Conservation (phyloP, 495 filamentous ascomycete species). For the Xylaria longipes region DNA sequence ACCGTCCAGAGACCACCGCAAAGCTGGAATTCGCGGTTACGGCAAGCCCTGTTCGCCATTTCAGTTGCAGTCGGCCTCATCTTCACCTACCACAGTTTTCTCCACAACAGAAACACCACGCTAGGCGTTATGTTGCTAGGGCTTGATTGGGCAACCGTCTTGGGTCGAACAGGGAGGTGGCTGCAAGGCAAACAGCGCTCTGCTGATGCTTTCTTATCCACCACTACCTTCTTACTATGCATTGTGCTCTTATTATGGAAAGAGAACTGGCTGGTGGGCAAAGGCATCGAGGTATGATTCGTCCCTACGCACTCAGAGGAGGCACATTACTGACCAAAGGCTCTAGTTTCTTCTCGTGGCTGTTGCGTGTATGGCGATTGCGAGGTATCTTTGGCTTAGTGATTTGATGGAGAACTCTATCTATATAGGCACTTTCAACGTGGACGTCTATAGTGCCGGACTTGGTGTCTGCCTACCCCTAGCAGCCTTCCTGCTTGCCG, state of each 20-base stretch:
- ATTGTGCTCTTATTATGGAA: slow-evolving; percentile 18
- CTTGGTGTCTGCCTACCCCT: slow-evolving; percentile 21
- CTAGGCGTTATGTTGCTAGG: slow-evolving; percentile 23
- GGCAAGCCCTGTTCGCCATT: slow-evolving; percentile 21
- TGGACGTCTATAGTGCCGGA: slow-evolving; percentile 19
- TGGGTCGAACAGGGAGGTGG: slow-evolving; percentile 21
- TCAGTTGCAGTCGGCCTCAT: slow-evolving; percentile 19
- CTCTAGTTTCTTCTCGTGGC: slow-evolving; percentile 23
- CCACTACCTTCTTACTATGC: slow-evolving; percentile 18
- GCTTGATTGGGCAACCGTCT: slow-evolving; percentile 15
- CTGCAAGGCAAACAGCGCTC: slow-evolving; percentile 14
- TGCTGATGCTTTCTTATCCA: slow-evolving; percentile 14
- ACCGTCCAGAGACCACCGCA: slow-evolving; percentile 12
- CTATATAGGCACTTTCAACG: not conserved
- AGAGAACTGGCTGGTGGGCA: slow-evolving; percentile 27
- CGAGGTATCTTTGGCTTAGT: slow-evolving; percentile 17
- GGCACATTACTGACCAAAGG: slow-evolving; percentile 1
- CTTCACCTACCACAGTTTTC: slow-evolving; percentile 29
- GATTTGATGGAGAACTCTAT: slow-evolving; percentile 19
- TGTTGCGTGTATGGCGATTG: slow-evolving; percentile 8
- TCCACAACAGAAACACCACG: slow-evolving; percentile 27
- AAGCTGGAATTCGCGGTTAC: slow-evolving; percentile 13
- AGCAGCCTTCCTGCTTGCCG: slow-evolving; percentile 10
- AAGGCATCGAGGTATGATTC: slow-evolving; percentile 24
- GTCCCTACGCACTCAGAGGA: not conserved